phyloP scores from a whole-genome alignment of 495 filamentous ascomycete species.

The Aspergillus egyptiacus region DNA sequence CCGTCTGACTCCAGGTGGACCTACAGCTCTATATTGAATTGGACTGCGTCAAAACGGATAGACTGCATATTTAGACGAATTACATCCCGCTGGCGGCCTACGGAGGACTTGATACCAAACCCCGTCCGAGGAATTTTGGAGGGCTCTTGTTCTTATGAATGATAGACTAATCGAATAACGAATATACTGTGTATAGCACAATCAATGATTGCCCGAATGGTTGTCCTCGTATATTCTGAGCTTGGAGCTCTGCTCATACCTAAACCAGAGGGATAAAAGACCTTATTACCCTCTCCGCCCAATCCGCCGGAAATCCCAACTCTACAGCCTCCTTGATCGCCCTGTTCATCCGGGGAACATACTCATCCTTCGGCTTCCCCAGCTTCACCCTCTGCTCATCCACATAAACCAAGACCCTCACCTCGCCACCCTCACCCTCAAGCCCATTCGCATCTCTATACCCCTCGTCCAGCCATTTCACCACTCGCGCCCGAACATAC shows the following conservation, averaged over 20 bases:
- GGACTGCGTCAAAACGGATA: slow-evolving; percentile 9
- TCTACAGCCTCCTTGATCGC: slow-evolving; percentile 56
- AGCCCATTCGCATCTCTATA: slow-evolving; percentile 7
- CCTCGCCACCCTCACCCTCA: slow-evolving; percentile 25
- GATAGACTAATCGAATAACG: slow-evolving; percentile 2
- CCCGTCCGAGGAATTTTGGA: not conserved
- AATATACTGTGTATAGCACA: slow-evolving; percentile 10
- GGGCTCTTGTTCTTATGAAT: slow-evolving; percentile 10
- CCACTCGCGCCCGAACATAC: slow-evolving; percentile 31
- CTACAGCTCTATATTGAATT: slow-evolving; percentile 4
- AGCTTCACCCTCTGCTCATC: slow-evolving; percentile 35
- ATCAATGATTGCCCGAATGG: not conserved
- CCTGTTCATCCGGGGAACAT: slow-evolving; percentile 61
- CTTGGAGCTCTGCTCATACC: too few species aligned
- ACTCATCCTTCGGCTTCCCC: slow-evolving; percentile 51
- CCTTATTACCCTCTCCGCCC: slow-evolving; percentile 53
- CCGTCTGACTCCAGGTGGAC: slow-evolving; percentile 3
- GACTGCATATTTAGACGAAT: slow-evolving; percentile 12
- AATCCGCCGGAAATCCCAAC: slow-evolving; percentile 50
- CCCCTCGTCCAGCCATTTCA: slow-evolving; percentile 30
- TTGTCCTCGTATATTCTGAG: not conserved
- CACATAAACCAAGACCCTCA: slow-evolving; percentile 50
- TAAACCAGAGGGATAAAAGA: slow-evolving; percentile 43
- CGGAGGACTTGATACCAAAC: slow-evolving; percentile 5
- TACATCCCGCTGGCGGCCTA: slow-evolving; percentile 3